A percentile compares a stretch with the other conserved stretches of the same genome.
Evolutionary conservation across 2,329 filamentous ascomycete species (phyloP).

Genomic region (Microsporum ferrugineum): DNA sequence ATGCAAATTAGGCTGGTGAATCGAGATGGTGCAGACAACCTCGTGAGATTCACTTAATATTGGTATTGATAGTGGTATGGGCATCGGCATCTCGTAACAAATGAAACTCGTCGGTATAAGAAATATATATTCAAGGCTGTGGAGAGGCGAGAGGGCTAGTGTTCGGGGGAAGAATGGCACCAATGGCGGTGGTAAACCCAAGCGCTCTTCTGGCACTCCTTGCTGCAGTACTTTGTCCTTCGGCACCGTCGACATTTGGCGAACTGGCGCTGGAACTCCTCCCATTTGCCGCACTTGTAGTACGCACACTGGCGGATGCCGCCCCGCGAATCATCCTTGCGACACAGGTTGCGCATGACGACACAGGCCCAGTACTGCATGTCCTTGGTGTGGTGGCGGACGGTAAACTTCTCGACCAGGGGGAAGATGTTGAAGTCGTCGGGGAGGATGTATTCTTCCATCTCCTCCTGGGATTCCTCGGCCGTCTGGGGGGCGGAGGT

Average conservation of each 20-base stretch:
- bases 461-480: constrained; percentile 42
- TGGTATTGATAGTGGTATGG: neutral
- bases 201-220: constrained; percentile 97
- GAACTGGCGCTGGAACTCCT: constrained; percentile 91
- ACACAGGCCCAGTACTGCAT: constrained; percentile 99
- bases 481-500: constrained; percentile 11
- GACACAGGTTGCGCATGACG: constrained; percentile 96
- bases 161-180: constrained; percentile 47
- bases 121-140: neutral
- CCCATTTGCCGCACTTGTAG: constrained; percentile 97
- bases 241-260: constrained; percentile 94
- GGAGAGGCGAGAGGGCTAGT: neutral
- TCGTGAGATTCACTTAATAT: neutral
- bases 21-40: neutral
- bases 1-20: neutral
- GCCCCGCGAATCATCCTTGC: constrained; percentile 88
- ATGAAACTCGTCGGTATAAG: neutral
- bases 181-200: constrained; percentile 98
- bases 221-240: constrained; percentile 98
- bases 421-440: constrained; percentile 99
- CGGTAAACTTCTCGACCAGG: constrained; percentile 94
- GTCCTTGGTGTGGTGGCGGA: constrained; percentile 84
- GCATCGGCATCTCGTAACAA: constrained; percentile 1
- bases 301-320: constrained; percentile 96
- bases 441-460: constrained; percentile 79